A percentile compares a stretch with the other conserved stretches of the same genome.
phyloP scores from a whole-genome alignment of 2,329 filamentous ascomycete genomes.

The Penicillium sumatraense region DNA sequence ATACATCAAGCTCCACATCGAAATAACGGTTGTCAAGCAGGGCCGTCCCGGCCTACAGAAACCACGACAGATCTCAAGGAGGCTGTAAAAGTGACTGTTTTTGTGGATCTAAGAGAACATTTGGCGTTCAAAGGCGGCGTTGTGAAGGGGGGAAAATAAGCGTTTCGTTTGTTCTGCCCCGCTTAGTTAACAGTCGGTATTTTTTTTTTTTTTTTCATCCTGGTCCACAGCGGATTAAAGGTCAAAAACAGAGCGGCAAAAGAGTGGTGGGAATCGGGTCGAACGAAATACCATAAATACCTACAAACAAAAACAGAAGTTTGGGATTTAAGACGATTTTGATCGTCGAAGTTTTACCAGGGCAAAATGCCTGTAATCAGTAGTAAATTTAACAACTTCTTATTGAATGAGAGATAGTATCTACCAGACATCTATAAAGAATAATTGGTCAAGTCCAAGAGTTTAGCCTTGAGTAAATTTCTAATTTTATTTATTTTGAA shows the following conservation, averaged over 20 bases:
- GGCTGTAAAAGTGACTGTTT: slow-evolving; percentile 8
- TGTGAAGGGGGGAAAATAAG: not conserved
- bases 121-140: not conserved
- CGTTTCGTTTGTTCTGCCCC: slow-evolving; percentile 18
- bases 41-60: slow-evolving; percentile 26
- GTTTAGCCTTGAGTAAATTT: too few species aligned
- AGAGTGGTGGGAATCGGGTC: slow-evolving; percentile 22
- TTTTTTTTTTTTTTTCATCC: too few species aligned
- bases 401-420: too few species aligned
- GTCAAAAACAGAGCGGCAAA: slow-evolving; percentile 15
- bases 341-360: not conserved
- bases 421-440: too few species aligned
- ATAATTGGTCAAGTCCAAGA: too few species aligned
- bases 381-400: too few species aligned
- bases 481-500: not conserved
- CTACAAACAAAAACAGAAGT: slow-evolving; percentile 19
- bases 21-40: slow-evolving; percentile 27
- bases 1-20: slow-evolving; percentile 23
- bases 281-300: slow-evolving; percentile 25
- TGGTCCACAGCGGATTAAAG: slow-evolving; percentile 22
- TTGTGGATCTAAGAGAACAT: not conserved
- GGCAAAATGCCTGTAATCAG: too few species aligned
- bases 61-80: slow-evolving; percentile 21
- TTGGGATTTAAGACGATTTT: not conserved
- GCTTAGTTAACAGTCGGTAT: slow-evolving; percentile 17